Evolutionary conservation across 352 stramenopile species (phyloP).

Genomic region (Phytophthora cajani): DNA sequence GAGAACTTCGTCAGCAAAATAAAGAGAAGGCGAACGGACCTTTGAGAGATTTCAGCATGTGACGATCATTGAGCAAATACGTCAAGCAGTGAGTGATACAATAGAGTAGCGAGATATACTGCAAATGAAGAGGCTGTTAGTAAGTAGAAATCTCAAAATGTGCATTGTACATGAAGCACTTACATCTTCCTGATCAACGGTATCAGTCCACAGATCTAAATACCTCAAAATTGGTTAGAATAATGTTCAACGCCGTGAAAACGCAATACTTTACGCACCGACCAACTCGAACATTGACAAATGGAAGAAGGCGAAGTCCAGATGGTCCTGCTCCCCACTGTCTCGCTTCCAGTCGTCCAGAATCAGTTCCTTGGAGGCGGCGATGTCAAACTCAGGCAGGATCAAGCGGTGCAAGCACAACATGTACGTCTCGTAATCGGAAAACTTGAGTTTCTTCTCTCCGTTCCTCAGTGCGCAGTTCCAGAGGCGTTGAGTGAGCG

Average conservation of each 20-base stretch:
- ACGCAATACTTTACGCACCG: slow-evolving; percentile 36
- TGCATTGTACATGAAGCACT: slow-evolving; percentile 18
- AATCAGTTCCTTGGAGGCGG: slow-evolving; percentile 66
- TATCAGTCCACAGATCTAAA: slow-evolving; percentile 73
- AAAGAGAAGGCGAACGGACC: slow-evolving; percentile 19
- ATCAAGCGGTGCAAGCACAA: slow-evolving; percentile 80
- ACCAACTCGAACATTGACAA: slow-evolving; percentile 87
- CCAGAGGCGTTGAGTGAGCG: slow-evolving; percentile 79
- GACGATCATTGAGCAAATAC: slow-evolving; percentile 48
- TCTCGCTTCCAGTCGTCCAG: slow-evolving; percentile 77
- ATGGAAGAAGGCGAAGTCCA: slow-evolving; percentile 81
- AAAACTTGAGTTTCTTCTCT: slow-evolving; percentile 41
- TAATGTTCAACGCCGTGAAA: neutral
- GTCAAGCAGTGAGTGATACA: slow-evolving; percentile 80
- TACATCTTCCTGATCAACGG: slow-evolving; percentile 69
- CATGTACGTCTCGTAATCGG: slow-evolving; percentile 76
- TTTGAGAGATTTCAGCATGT: slow-evolving; percentile 62
- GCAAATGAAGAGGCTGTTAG: neutral
- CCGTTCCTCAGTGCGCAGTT: slow-evolving; percentile 51
- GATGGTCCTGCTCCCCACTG: slow-evolving; percentile 46
- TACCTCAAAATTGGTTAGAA: neutral
- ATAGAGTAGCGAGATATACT: slow-evolving; percentile 84
- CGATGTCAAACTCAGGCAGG: slow-evolving; percentile 75
- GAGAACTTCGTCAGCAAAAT: neutral
- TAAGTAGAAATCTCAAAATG: neutral